A percentile compares a stretch with the other conserved stretches of the same genome.
phyloP scores from a whole-genome alignment of 495 filamentous ascomycete species.

The Penicilliopsis zonata region DNA sequence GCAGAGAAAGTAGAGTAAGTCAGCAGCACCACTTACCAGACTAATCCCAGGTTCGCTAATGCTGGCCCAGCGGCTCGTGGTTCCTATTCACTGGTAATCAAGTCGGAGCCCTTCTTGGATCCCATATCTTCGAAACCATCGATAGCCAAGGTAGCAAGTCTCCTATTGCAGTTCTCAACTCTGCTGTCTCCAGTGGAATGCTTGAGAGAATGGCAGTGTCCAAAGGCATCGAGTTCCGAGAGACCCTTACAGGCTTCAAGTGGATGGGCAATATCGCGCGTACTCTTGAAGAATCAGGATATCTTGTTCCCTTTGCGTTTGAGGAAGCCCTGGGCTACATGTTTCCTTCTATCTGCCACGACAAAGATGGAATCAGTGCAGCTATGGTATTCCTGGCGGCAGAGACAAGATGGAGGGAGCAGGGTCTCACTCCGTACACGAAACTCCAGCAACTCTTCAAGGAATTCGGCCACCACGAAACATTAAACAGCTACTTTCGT shows the following conservation, averaged over 20 bases:
- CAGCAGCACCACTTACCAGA: not conserved
- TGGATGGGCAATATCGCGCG: constrained; percentile 49
- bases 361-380: constrained; percentile 62
- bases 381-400: constrained; percentile 53
- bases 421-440: constrained; percentile 43
- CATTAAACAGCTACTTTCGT: constrained; percentile 55
- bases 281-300: constrained; percentile 31
- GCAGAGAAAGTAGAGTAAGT: constrained; percentile 46
- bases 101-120: constrained; percentile 50
- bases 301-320: constrained; percentile 47
- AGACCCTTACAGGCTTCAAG: constrained; percentile 67
- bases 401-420: constrained; percentile 35
- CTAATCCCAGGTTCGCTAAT: not conserved
- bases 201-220: constrained; percentile 43
- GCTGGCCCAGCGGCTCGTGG: constrained; percentile 34
- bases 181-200: constrained; percentile 58
- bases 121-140: constrained; percentile 40
- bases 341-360: constrained; percentile 51
- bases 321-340: constrained; percentile 71
- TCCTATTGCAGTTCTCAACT: constrained; percentile 43
- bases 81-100: constrained; percentile 59
- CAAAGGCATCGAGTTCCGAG: constrained; percentile 44
- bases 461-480: constrained; percentile 53
- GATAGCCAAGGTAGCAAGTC: constrained; percentile 11
- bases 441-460: constrained; percentile 51